phyloP scores from a whole-genome alignment of 805 yeast species.

The Kazachstania kunashirensis region DNA sequence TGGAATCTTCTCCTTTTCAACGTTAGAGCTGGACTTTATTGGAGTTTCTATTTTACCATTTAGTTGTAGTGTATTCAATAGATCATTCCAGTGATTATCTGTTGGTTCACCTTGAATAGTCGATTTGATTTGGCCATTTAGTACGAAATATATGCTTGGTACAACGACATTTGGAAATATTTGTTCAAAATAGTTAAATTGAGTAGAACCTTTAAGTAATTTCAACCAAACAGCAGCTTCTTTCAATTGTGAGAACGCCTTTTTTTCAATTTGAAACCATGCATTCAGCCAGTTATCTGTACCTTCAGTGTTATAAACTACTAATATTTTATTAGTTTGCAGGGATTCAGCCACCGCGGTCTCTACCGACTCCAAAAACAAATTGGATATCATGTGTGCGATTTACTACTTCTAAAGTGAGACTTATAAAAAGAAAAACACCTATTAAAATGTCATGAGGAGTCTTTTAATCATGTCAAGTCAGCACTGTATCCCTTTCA shows the following conservation, averaged over 20 bases:
- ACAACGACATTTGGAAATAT: constrained; percentile 42
- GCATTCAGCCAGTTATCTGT: constrained; percentile 24
- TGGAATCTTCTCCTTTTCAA: background rate
- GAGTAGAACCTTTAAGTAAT: constrained; percentile 34
- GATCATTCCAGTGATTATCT: constrained; percentile 4
- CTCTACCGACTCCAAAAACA: constrained; percentile 23
- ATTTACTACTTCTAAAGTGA: too few species aligned
- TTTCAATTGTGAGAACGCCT: constrained; percentile 8
- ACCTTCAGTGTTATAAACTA: constrained; percentile 30
- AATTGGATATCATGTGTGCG: constrained; percentile 5
- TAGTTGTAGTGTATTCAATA: constrained; percentile 8
- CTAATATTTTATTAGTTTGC: constrained; percentile 29
- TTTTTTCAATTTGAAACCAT: constrained; percentile 16
- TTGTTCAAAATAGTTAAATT: constrained; percentile 42
- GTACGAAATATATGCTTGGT: constrained; percentile 53
- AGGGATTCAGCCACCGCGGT: constrained; percentile 36
- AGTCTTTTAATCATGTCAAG: too few species aligned
- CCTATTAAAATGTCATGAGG: too few species aligned
- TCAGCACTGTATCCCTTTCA: too few species aligned
- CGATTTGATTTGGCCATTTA: constrained; percentile 38
- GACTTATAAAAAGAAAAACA: too few species aligned
- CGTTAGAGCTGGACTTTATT: background rate
- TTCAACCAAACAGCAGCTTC: constrained; percentile 32
- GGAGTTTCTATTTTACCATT: background rate
- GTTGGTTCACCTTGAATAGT: constrained; percentile 30